Evolutionary conservation across 2,329 filamentous ascomycete species (phyloP).

Genomic region (Gnomoniopsis sp.): DNA sequence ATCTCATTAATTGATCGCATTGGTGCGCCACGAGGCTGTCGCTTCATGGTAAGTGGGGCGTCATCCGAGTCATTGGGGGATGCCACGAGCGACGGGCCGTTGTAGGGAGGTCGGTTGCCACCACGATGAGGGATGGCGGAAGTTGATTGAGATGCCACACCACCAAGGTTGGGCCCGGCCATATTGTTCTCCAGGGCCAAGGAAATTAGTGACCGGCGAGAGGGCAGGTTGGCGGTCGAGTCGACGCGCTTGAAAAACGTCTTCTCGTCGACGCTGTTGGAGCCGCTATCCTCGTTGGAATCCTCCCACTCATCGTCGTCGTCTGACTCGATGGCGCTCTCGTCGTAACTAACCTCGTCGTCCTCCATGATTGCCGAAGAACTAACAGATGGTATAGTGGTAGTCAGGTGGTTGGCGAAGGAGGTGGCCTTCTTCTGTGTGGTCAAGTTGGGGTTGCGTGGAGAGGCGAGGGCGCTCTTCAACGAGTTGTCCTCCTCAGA

Average conservation of each 20-base stretch:
- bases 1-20: conserved; percentile 58
- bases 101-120: conserved; percentile 46
- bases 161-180: conserved; percentile 66
- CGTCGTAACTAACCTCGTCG: conserved; percentile 65
- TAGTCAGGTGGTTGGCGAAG: conserved; percentile 73
- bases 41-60: conserved; percentile 62
- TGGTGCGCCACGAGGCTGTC: conserved; percentile 45
- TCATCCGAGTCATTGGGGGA: conserved; percentile 61
- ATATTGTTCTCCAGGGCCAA: conserved; percentile 79
- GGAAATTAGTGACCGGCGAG: conserved; percentile 83
- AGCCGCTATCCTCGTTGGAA: conserved; percentile 70
- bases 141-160: conserved; percentile 63
- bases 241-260: conserved; percentile 87
- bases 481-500: conserved; percentile 81
- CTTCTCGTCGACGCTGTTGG: conserved; percentile 77
- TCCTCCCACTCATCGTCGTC: conserved; percentile 66
- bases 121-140: conserved; percentile 54
- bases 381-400: conserved; percentile 54
- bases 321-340: conserved; percentile 77
- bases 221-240: conserved; percentile 79
- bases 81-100: conserved; percentile 39
- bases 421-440: conserved; percentile 73
- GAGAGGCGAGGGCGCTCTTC: conserved; percentile 47
- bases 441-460: conserved; percentile 37
- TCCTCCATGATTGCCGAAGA: conserved; percentile 36